Percentiles rank a stretch among this genome's conserved stretches.
Evolutionary conservation across 306 rosid species (phyloP).

Genomic region (Abrus precatorius): DNA sequence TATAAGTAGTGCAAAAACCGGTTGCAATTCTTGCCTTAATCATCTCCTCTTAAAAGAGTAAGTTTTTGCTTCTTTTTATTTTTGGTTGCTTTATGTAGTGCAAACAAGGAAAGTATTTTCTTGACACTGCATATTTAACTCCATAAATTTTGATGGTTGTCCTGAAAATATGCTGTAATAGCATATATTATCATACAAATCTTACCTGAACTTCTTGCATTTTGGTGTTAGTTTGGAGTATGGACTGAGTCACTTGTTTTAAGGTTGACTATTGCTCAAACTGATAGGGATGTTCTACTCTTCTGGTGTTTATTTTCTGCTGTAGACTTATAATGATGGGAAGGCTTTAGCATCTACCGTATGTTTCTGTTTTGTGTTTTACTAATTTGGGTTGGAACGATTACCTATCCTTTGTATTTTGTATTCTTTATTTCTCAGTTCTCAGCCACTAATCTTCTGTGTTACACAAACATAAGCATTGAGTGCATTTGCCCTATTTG

Average conservation of each 20-base stretch:
- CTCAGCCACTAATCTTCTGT: not conserved
- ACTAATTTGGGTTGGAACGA: conserved; percentile 18
- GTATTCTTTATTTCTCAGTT: conserved; percentile 1
- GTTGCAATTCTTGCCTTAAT: conserved; percentile 19
- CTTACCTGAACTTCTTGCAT: not conserved
- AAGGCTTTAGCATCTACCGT: not conserved
- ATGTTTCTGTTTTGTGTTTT: conserved; percentile 15
- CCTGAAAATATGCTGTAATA: not conserved
- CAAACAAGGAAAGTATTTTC: conserved; percentile 10
- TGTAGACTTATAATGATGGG: not conserved
- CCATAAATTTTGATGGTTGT: not conserved
- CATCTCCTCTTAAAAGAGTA: conserved; percentile 1
- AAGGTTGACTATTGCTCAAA: conserved; percentile 12
- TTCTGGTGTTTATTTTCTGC: conserved; percentile 13
- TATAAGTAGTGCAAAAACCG: conserved; percentile 21
- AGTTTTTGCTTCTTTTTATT: not conserved
- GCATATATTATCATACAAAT: not conserved
- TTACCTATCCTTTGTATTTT: not conserved
- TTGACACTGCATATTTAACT: not conserved
- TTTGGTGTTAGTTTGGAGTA: not conserved
- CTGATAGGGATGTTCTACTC: not conserved
- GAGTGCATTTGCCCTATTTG: not conserved
- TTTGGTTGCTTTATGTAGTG: conserved; percentile 9
- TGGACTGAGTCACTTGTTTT: conserved; percentile 3
- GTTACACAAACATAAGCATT: not conserved